Conservation (phyloP, 441 rosid genomes). For the Adansonia rubrostipa region DNA sequence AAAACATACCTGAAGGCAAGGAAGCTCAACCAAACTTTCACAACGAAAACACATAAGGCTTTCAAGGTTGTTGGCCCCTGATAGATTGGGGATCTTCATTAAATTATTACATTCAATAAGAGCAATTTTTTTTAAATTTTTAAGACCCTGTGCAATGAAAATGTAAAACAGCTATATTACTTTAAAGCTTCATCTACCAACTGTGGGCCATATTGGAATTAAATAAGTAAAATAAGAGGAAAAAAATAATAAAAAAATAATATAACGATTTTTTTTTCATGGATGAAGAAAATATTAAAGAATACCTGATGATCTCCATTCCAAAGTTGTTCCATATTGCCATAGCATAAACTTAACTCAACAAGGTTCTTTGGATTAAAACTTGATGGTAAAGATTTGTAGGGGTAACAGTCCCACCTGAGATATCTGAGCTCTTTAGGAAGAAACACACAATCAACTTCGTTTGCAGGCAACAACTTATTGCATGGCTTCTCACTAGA, state of each 20-base stretch:
- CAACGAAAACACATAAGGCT: accelerated
- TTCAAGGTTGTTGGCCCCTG: not conserved
- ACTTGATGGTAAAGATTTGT: not conserved
- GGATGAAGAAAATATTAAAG: not conserved
- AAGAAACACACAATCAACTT: not conserved
- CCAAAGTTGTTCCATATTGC: not conserved
- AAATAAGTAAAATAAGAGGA: too few species aligned
- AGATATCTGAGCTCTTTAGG: not conserved
- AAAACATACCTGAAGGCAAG: too few species aligned
- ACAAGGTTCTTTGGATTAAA: not conserved
- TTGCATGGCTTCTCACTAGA: not conserved
- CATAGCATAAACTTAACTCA: accelerated
- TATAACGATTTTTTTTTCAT: too few species aligned
- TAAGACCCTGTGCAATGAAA: not conserved
- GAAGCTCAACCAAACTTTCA: not conserved
- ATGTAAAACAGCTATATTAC: not conserved
- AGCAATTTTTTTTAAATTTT: not conserved
- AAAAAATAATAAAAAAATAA: too few species aligned
- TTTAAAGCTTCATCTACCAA: not conserved
- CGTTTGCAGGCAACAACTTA: not conserved
- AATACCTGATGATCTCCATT: not conserved
- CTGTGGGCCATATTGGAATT: too few species aligned
- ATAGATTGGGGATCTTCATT: not conserved
- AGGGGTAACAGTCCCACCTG: not conserved
- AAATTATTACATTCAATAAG: not conserved